Base-by-base conservation (phyloP, 305 asterid genomes). In the Nicotiana rustica region DNA sequence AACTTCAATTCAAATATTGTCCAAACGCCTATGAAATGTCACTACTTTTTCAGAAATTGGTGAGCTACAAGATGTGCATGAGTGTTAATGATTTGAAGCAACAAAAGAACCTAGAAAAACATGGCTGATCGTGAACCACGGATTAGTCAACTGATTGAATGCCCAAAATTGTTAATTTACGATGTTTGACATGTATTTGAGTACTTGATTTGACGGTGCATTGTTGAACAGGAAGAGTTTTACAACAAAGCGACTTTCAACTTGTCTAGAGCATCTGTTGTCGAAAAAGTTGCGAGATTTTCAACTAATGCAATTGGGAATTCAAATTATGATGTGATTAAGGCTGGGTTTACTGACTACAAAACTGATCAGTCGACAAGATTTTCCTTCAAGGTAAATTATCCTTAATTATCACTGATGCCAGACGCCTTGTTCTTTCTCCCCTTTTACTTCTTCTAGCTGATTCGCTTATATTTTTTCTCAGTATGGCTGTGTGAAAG, bases 401-500 rank as follows among this genome's bases (percentile, higher is more conserved):
- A 52, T 52, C 17, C 6, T 52, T 52, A 13, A 13, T 52, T 12
- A 52, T 52, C n/a, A 14, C 5, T 19, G 6, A 19, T 65, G 36
- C 29, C 36, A 1, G 15, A 12, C 36, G 13, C 59, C 59, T 70
- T 15, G 35, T 18, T 25, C 52, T 31, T 55, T 55, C 9, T 52
- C 9, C 49, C 49, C 49, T 41, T 41, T 41, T 41, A 41, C 49
- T 41, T 55, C 10, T 77, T 38, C 67, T 56, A 57, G 41, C 56
- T 52, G 44, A 77, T 60, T 47, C 2, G 2, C 12, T 78, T 33
- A 44, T 73, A 1, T 36, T 67, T 81, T 82, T 81, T 14, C 18
- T 67, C 89, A 92, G 97, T 88, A 84, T 79, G 95, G 97, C 41
- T 91, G 97, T 88, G 15, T 90, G 21, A 87, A 91, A 70, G 95